A percentile compares a stretch with the other conserved stretches of the same genome.
Conservation (phyloP, 768 basidiomycete species). For the Galerina sulciceps region DNA sequence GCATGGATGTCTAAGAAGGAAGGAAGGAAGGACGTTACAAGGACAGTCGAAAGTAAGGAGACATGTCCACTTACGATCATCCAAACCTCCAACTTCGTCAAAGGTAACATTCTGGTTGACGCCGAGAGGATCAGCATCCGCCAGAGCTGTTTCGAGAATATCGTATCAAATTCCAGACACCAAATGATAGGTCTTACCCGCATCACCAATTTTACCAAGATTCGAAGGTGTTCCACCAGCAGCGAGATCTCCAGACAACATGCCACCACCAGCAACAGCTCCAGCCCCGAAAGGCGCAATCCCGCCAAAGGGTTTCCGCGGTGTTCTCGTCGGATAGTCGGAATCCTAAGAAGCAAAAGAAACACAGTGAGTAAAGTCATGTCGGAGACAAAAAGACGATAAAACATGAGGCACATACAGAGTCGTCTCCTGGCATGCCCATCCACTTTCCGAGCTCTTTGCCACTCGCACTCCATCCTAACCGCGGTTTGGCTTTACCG, state of each 20-base stretch:
- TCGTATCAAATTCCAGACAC: slow-evolving; percentile 20
- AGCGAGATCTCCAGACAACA: slow-evolving; percentile 67
- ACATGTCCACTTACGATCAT: slow-evolving; percentile 70
- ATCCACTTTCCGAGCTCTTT: slow-evolving; percentile 81
- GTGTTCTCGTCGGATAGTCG: slow-evolving; percentile 67
- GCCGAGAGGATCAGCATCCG: slow-evolving; percentile 95
- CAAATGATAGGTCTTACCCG: slow-evolving; percentile 48
- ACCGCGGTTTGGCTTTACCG: slow-evolving; percentile 40
- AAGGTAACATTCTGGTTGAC: slow-evolving; percentile 94
- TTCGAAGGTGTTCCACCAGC: slow-evolving; percentile 84
- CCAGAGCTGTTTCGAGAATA: slow-evolving; percentile 58
- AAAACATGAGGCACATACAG: slow-evolving; percentile 41
- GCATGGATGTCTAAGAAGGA: slow-evolving; percentile 83
- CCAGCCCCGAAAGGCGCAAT: slow-evolving; percentile 58
- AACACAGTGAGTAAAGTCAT: not conserved
- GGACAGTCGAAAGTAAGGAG: not conserved
- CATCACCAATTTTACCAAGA: slow-evolving; percentile 82
- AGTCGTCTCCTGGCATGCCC: slow-evolving; percentile 75
- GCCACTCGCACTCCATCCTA: slow-evolving; percentile 81
- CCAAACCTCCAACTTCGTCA: slow-evolving; percentile 94
- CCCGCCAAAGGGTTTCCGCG: slow-evolving; percentile 66
- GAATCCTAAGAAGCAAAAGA: slow-evolving; percentile 58
- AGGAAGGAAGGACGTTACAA: slow-evolving; percentile 1
- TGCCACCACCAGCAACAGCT: slow-evolving; percentile 52
- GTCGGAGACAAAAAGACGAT: not conserved